Base-by-base conservation (phyloP, 495 filamentous ascomycete genomes). In the Filosporella fistucella region DNA sequence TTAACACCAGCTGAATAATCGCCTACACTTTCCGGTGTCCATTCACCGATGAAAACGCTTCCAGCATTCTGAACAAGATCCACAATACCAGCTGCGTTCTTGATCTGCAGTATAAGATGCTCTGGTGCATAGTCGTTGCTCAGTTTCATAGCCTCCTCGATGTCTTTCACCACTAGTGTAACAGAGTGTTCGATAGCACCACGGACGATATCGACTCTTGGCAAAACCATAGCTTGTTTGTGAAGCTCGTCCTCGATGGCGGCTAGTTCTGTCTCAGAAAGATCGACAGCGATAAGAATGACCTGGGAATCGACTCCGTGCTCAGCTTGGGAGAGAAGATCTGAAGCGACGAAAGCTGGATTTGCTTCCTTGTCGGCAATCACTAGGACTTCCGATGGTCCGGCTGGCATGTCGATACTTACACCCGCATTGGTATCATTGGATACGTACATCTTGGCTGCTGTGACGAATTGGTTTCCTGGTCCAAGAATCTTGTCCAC, bases 401-500 rank as follows among this genome's bases (percentile, higher is more conserved):
- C 93, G 30, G 93, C 93, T 10, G 93, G 93, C 93, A 98, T 98
- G 62, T 98, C 93, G 60, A 98, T 98, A 66, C 86, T 84, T 13
- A 98, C 93, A 25, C 86, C 83, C 1, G 93, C 93, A 42, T 85
- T 91, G 26, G 93, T 96, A 60, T 97, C 94, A 65, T 97, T 98
- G 61, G 83, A 82, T 7, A 98, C 93, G 47, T 86, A 68, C 93
- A 98, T 98, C 80, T 98, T 98, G 40, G 87, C 93, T 0, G 94
- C 93, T 0, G 93, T 98, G 22, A 98, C 94, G 60, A 97, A 98
- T 67, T 98, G 93, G 67, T 98, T 98, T 30, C 93, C 93, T 2
- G 93, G 93, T 1, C 93, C 93, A 4, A 98, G 79, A 57, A 98
- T 96, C 81, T 98, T 98, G 75, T 98, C 93, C 14, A 97, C 94